Conservation (phyloP, 2,329 filamentous ascomycete genomes). For the Tothia fuscella region DNA sequence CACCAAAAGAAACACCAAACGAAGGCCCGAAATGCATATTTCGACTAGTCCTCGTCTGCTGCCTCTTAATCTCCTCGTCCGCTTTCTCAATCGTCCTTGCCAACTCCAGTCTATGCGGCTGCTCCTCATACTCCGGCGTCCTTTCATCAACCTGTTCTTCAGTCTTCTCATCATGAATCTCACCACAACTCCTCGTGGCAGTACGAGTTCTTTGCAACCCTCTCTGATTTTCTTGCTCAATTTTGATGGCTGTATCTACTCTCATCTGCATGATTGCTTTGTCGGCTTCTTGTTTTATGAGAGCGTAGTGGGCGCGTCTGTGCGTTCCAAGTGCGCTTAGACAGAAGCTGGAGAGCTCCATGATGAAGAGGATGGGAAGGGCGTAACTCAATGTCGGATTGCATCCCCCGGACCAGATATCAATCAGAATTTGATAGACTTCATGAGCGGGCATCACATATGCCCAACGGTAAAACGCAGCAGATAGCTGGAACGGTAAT, state of each 20-base stretch:
- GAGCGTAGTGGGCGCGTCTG: constrained; percentile 17
- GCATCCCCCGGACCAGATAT: constrained; percentile 34
- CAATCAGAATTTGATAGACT: constrained; percentile 28
- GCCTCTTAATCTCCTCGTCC: background rate
- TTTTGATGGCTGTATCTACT: constrained; percentile 4
- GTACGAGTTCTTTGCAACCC: background rate
- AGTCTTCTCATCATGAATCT: background rate
- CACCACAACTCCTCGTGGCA: background rate
- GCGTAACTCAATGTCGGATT: constrained; percentile 28
- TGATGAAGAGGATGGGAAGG: constrained; percentile 32
- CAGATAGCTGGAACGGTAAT: constrained; percentile 31
- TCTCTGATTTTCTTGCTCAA: constrained; percentile 3
- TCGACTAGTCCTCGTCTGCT: background rate
- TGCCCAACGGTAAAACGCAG: constrained; percentile 30
- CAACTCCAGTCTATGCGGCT: constrained; percentile 5
- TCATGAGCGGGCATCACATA: constrained; percentile 31
- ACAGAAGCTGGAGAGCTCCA: constrained; percentile 21
- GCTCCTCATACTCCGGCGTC: constrained; percentile 12
- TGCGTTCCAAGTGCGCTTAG: constrained; percentile 16
- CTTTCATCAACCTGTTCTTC: constrained; percentile 7
- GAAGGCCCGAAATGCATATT: background rate
- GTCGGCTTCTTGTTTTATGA: constrained; percentile 11
- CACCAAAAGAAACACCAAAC: constrained; percentile 2
- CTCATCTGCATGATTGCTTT: background rate
- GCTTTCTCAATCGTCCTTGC: background rate